Base-by-base conservation (phyloP, 257 asterid species). In the Nicotiana sylvestris region DNA sequence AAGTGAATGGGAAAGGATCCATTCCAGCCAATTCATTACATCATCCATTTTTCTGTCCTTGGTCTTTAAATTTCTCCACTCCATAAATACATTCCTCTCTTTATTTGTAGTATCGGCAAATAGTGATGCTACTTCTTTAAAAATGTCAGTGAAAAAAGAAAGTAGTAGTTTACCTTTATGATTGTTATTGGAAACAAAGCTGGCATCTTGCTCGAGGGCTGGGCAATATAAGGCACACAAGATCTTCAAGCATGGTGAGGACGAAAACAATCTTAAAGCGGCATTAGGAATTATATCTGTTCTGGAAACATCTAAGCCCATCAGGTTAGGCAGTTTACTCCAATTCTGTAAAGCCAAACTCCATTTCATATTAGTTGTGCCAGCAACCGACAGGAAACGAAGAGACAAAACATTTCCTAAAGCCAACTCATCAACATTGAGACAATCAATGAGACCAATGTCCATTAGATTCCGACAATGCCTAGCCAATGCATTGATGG, bases 301-400 rank as follows among this genome's bases (percentile, higher is more conserved):
- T 87, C 96, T 89, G 72, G 98, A 94, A 85, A 91, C 96, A 89
- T 94, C 98, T 78, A 94, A 88, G 27, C 97, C 97, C 15, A 66
- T 81, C 79, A 94, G 88, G 74, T 90, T 79, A 57, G 93, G 92
- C 64, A 89, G 93, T 86, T 86, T 87, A 85, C 85, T 84, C 97
- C 96, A 91, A 21, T 85, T 82, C 61, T 86, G 88, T 49, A 85
- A 81, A 39, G 87, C 91, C 84, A 88, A 77, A 80, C 69, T 80
- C 98, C 98, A 94, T 65, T 92, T 89, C 82, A 91, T 84, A 81
- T 84, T 84, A 18, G 91, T 85, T 35, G 93, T 86, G 81, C 98
- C 97, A 0, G 98, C 97, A 21, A 94, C 91, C 2, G 98, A 92
- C 39, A 94, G 94, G 81, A 89, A 93, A 10, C 89, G 89, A 88